These are phyloP conservation scores for Leccinum barrowsii DNA, from an alignment of 768 basidiomycete genomes.

Conservation along the genomic window DNA sequence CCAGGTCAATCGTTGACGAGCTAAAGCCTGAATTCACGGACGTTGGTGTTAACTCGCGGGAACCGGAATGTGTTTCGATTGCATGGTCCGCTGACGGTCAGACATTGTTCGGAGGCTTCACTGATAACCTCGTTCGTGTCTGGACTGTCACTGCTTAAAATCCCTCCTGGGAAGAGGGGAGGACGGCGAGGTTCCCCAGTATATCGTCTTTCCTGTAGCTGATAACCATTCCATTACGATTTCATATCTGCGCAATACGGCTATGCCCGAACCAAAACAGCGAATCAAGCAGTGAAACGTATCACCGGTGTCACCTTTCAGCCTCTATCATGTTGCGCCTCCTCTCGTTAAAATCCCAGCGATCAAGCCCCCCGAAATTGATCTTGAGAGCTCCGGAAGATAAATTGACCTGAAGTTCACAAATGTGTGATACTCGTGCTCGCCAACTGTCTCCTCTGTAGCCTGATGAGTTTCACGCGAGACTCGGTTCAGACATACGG, in stretches of 20 bases:
- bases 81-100: constrained; percentile 99
- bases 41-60: constrained; percentile 62
- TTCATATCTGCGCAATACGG: constrained; percentile 5
- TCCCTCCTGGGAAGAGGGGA: constrained; percentile 17
- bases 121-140: constrained; percentile 89
- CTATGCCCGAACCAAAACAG: background rate
- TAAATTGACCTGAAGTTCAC: constrained; percentile 70
- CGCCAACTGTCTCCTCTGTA: constrained; percentile 81
- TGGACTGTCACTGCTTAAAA: constrained; percentile 72
- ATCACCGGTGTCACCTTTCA: constrained; percentile 11
- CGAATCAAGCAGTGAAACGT: background rate
- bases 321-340: constrained; percentile 63
- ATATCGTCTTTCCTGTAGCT: constrained; percentile 26
- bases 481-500: background rate
- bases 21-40: constrained; percentile 93
- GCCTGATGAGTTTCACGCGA: constrained; percentile 1
- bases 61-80: constrained; percentile 93
- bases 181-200: constrained; percentile 12
- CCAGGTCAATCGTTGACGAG: constrained; percentile 95
- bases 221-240: constrained; percentile 20
- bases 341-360: constrained; percentile 66
- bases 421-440: constrained; percentile 62
- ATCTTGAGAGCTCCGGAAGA: constrained; percentile 58
- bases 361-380: constrained; percentile 72
- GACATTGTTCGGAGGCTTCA: constrained; percentile 95